Percentiles rank a stretch among this genome's conserved stretches.
Conservation (phyloP, 2,329 filamentous ascomycete species). For the Phaeosphaeria sp. region DNA sequence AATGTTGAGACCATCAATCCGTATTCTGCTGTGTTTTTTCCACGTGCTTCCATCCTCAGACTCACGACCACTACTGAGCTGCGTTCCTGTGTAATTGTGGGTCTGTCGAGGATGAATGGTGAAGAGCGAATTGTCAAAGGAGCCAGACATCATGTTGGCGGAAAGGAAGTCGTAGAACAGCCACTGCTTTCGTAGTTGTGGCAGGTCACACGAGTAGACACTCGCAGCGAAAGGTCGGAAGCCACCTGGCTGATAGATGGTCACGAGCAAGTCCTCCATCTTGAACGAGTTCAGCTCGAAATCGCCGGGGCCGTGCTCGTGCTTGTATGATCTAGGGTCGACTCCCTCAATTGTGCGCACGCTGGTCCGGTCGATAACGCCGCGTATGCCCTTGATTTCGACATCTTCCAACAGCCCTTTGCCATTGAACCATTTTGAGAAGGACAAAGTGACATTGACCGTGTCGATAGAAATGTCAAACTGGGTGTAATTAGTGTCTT, state of each 20-base stretch:
- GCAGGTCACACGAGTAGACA: constrained; percentile 94
- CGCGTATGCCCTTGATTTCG: constrained; percentile 90
- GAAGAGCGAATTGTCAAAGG: constrained; percentile 93
- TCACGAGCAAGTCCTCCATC: constrained; percentile 90
- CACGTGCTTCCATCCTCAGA: constrained; percentile 73
- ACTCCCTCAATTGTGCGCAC: constrained; percentile 74
- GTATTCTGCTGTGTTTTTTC: constrained; percentile 94
- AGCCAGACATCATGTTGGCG: constrained; percentile 94
- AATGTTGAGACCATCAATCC: constrained; percentile 92
- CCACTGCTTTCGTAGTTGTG: constrained; percentile 92
- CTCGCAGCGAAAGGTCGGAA: constrained; percentile 96
- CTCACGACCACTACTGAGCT: constrained; percentile 62
- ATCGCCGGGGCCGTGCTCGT: constrained; percentile 87
- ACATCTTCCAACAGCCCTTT: constrained; percentile 91
- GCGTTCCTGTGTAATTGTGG: constrained; percentile 75
- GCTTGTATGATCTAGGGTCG: constrained; percentile 86
- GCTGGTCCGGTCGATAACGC: constrained; percentile 87
- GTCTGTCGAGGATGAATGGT: constrained; percentile 95
- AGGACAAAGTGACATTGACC: constrained; percentile 94
- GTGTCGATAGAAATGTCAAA: constrained; percentile 95
- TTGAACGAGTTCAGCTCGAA: constrained; percentile 98
- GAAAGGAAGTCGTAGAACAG: constrained; percentile 97
- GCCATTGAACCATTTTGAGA: constrained; percentile 99
- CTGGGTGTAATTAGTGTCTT: constrained; percentile 97
- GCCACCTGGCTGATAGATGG: constrained; percentile 84